A percentile compares a stretch with the other conserved stretches of the same genome.
Evolutionary conservation across 2,329 filamentous ascomycete species (phyloP).

Genomic region (Trichoderma atrobrunneum): DNA sequence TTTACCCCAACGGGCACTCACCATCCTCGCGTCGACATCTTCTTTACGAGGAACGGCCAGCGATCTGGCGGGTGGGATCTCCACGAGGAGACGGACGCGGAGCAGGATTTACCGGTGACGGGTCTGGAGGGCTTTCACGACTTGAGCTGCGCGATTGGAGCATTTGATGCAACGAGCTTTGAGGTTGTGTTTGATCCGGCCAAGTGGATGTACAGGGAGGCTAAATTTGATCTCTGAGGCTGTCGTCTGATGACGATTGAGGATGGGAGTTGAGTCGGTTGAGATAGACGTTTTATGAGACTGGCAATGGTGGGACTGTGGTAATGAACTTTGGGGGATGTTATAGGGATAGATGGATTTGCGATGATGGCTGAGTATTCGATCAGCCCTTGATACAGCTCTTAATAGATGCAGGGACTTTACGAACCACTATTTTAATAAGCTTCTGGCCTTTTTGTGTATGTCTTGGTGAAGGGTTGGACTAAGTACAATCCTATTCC

Average conservation of each 20-base stretch:
- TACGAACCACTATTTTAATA: background rate
- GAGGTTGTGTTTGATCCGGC: constrained; percentile 62
- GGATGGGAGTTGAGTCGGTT: background rate
- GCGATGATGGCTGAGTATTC: background rate
- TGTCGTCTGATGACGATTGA: background rate
- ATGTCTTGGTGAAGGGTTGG: background rate
- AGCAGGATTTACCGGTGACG: constrained; percentile 58
- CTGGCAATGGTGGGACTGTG: background rate
- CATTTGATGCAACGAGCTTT: constrained; percentile 65
- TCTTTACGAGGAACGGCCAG: constrained; percentile 67
- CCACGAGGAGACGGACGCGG: constrained; percentile 68
- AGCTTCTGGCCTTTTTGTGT: background rate
- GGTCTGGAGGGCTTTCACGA: constrained; percentile 72
- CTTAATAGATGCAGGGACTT: background rate
- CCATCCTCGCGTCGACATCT: constrained; percentile 42
- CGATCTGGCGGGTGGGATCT: constrained; percentile 65
- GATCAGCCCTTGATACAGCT: background rate
- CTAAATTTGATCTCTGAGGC: constrained; percentile 18
- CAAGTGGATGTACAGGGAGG: constrained; percentile 53
- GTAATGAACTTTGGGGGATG: background rate
- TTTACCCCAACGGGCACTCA: constrained; percentile 42
- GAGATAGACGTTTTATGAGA: background rate
- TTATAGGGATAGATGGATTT: background rate
- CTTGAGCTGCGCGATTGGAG: constrained; percentile 67
- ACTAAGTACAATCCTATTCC: background rate